These are phyloP conservation scores for Erigeron philadelphicus DNA, from an alignment of 140 eudicot genomes.

Conservation along the genomic window DNA sequence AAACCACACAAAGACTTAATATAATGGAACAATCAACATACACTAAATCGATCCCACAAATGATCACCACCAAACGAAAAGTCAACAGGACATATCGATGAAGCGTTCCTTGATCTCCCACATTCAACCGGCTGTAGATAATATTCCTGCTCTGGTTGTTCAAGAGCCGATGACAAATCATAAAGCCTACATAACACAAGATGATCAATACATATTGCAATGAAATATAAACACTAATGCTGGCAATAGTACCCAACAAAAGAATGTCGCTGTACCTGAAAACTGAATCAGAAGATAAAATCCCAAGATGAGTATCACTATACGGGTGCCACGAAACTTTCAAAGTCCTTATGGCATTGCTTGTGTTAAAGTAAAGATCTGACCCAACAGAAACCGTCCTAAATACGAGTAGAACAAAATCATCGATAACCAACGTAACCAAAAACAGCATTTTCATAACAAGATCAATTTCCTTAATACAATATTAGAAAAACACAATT, in stretches of 20 bases:
- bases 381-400: slow-evolving; percentile 84
- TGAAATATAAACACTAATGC: neutral
- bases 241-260: neutral
- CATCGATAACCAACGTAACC: neutral
- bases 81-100: slow-evolving; percentile 84
- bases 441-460: neutral
- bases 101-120: slow-evolving; percentile 65
- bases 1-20: neutral
- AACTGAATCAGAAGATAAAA: slow-evolving; percentile 90
- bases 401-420: slow-evolving; percentile 25
- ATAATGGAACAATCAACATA: slow-evolving; percentile 31
- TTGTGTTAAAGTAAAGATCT: slow-evolving; percentile 55
- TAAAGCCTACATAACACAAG: slow-evolving; percentile 50
- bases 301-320: slow-evolving; percentile 80
- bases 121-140: slow-evolving; percentile 79
- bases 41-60: slow-evolving; percentile 95
- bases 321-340: slow-evolving; percentile 86
- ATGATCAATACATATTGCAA: slow-evolving; percentile 6
- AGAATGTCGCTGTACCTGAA: slow-evolving; percentile 52
- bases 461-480: neutral
- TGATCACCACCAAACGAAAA: slow-evolving; percentile 93
- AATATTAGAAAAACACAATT: neutral
- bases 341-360: slow-evolving; percentile 54
- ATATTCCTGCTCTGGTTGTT: slow-evolving; percentile 85
- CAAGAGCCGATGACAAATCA: slow-evolving; percentile 65